Conservation (phyloP, 371 early-diverging fungal genomes). For the Mycotypha africana region DNA sequence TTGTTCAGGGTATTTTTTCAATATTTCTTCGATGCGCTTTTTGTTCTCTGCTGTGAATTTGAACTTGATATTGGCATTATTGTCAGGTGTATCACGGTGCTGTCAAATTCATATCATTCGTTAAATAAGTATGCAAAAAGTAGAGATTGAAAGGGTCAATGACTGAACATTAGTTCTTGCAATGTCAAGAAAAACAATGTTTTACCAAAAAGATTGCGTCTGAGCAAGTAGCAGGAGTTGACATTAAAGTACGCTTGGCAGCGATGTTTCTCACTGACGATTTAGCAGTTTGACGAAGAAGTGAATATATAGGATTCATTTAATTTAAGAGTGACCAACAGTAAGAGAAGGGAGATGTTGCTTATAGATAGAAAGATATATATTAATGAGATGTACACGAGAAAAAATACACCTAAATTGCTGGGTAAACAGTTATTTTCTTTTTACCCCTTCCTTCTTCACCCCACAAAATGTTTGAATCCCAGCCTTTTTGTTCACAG, state of each 20-base stretch:
- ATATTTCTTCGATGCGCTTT: conserved; percentile 78
- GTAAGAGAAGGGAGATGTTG: conserved; percentile 17
- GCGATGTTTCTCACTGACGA: conserved; percentile 17
- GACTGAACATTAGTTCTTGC: no score
- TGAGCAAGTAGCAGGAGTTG: conserved; percentile 49
- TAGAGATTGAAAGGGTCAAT: no score
- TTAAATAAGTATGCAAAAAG: no score
- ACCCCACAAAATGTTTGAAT: no score
- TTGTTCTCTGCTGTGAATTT: conserved; percentile 80
- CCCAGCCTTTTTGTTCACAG: no score
- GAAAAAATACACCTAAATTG: no score
- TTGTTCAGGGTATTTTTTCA: conserved; percentile 94
- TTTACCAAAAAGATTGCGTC: conserved; percentile 70
- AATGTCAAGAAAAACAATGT: no score
- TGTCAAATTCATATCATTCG: conserved; percentile 14
- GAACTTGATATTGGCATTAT: conserved; percentile 86
- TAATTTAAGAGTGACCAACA: no score
- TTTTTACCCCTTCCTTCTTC: no score
- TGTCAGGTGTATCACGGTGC: conserved; percentile 91
- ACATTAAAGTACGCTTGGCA: conserved; percentile 44
- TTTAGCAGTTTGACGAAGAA: conserved; percentile 37
- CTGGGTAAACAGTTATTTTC: no score
- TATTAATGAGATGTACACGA: no score
- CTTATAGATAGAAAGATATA: no score
- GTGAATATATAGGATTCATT: conserved; percentile 41